Conservation (phyloP, 352 stramenopile species). For the Globisporangium irregulare region DNA sequence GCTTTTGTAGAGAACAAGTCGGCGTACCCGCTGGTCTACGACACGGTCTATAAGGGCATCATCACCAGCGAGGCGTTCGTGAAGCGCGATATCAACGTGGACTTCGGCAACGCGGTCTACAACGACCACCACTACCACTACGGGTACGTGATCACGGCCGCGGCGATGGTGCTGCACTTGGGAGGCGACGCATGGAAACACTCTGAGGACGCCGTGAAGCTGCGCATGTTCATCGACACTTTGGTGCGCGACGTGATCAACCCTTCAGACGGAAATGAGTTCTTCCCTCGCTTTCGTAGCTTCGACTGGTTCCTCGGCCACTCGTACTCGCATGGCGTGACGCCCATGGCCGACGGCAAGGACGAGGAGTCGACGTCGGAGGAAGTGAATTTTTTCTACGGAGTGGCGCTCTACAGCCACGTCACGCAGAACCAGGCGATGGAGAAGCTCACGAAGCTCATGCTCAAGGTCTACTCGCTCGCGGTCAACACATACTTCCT, state of each 20-base stretch:
- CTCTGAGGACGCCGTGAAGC: conserved; percentile 32
- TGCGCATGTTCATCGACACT: conserved; percentile 42
- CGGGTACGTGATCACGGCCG: conserved; percentile 57
- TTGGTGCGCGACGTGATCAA: conserved; percentile 54
- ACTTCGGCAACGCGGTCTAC: conserved; percentile 72
- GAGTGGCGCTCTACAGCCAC: conserved; percentile 43
- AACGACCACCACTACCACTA: conserved; percentile 81
- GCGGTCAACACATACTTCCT: conserved; percentile 72
- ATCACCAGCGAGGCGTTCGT: conserved; percentile 50
- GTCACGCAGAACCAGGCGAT: conserved; percentile 44
- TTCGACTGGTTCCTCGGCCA: conserved; percentile 71
- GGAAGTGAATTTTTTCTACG: conserved; percentile 71
- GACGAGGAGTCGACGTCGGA: conserved; percentile 71
- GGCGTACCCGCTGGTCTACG: conserved; percentile 57
- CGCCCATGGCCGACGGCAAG: conserved; percentile 66
- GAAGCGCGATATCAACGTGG: conserved; percentile 65
- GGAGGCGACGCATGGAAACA: conserved; percentile 34
- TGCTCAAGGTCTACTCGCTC: conserved; percentile 57
- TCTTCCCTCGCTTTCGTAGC: conserved; percentile 57
- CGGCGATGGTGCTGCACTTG: conserved; percentile 46
- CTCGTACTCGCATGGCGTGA: conserved; percentile 69
- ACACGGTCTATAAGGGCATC: conserved; percentile 68
- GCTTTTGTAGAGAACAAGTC: conserved; percentile 47
- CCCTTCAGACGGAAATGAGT: conserved; percentile 25
- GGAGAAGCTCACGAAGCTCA: conserved; percentile 40